Evolutionary conservation across 192 early-diverging fungal genomes (phyloP), one percentile per base, ranked within the genome.

Genomic region (Backusella circina): DNA sequence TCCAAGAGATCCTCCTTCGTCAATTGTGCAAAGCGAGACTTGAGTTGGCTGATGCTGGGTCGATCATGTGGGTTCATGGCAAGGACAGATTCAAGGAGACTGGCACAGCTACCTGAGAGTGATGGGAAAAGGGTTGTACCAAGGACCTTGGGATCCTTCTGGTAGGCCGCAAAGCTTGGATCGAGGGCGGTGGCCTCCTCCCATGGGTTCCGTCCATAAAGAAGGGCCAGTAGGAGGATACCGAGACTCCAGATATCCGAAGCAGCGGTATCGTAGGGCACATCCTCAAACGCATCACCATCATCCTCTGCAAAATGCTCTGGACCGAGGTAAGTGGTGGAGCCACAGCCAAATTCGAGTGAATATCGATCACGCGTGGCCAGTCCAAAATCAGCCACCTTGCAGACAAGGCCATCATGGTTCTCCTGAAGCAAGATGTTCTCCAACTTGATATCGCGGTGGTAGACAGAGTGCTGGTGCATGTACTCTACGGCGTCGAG

Each of bases 401-500:
- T 95, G 67, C 72, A 79, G 1, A 61, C 70, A 21, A 77, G 26
- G 21, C 65, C 67, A 2, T 41, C 35, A 21, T 80, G 72, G 37
- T 85, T 73, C 8, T 65, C 70, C 23, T 76, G 72, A 21, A 83
- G 72, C 26, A 97, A 85, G 35, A 95, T 88, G 76, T 98, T 98
- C 81, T 98, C 97, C 10, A 95, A 93, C 84, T 93, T 99, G 70
- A 99, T 84, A 75, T 99, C 97, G 44, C 97, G 91, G 76, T 99
- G 97, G 81, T 94, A 96, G 65, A 96, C 89, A 12, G 91, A 92
- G 61, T 91, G 78, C 4, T 71, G 64, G 76, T 99, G 97, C 80
- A 92, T 91, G 85, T 95, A 89, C 38, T 86, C 85, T 13, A 98
- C 79, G 12, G 95, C 94, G 36, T 90, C 87, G 10, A 93, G 86